These are phyloP conservation scores for Citrullus colocynthis DNA, from an alignment of 306 rosid species.

Conservation along the genomic window DNA sequence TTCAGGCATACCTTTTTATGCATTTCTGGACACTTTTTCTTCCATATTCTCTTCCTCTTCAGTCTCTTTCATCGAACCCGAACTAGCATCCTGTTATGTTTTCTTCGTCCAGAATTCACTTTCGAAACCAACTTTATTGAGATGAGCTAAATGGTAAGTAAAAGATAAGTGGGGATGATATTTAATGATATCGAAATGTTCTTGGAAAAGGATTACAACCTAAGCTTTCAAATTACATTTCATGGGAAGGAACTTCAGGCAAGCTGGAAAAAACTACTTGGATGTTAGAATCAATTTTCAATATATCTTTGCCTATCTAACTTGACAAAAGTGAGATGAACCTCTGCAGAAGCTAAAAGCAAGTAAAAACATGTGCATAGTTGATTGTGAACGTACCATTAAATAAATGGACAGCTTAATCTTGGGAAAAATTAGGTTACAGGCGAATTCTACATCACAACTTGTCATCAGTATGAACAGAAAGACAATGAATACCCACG, in stretches of 20 bases:
- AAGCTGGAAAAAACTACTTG: neutral
- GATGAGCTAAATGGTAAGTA: neutral
- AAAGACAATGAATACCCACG: neutral
- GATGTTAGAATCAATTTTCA: neutral
- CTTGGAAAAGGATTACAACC: neutral
- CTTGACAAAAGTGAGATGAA: neutral
- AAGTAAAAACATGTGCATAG: neutral
- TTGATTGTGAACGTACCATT: constrained; percentile 1
- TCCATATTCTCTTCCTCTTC: neutral
- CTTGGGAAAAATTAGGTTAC: neutral
- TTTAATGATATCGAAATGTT: neutral
- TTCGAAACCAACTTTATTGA: neutral
- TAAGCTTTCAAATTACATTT: neutral
- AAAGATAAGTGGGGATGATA: neutral
- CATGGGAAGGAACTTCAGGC: neutral
- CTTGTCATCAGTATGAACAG: neutral
- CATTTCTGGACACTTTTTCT: neutral
- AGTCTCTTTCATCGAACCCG: neutral
- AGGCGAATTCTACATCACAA: neutral
- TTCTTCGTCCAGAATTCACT: neutral
- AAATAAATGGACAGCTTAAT: neutral
- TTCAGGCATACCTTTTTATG: constrained; percentile 1
- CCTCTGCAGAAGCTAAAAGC: neutral
- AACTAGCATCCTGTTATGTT: neutral
- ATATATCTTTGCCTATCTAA: neutral